These are phyloP conservation scores for Leccinum incarnatum DNA, from an alignment of 768 basidiomycete genomes.

Conservation along the genomic window DNA sequence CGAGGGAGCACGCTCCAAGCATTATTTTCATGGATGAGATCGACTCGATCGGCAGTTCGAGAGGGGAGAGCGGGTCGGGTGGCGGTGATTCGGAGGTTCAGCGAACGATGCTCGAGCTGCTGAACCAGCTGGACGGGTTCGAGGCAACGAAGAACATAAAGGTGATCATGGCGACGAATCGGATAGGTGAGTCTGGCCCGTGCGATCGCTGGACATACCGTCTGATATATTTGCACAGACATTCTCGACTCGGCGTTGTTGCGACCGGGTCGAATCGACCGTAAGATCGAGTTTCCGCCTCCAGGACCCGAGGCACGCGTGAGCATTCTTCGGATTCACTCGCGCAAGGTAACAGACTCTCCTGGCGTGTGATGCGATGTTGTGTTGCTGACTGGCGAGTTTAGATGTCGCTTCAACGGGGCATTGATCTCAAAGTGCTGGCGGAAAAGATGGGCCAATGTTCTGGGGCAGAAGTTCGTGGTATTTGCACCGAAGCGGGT, in stretches of 20 bases:
- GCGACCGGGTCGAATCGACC: conserved; percentile 90
- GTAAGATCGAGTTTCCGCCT: conserved; percentile 40
- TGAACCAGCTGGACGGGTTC: neutral
- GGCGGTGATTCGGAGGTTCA: conserved; percentile 82
- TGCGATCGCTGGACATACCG: neutral
- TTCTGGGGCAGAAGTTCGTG: conserved; percentile 95
- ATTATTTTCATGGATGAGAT: conserved; percentile 99
- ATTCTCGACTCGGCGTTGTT: conserved; percentile 93
- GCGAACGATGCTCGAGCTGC: neutral
- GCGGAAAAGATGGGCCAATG: conserved; percentile 99
- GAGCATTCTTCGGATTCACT: conserved; percentile 50
- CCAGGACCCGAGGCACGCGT: conserved; percentile 96
- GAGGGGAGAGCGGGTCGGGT: conserved; percentile 77
- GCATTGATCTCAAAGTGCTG: conserved; percentile 92
- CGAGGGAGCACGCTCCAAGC: conserved; percentile 92
- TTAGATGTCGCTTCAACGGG: conserved; percentile 96
- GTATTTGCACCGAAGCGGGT: conserved; percentile 97
- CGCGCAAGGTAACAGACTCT: conserved; percentile 59
- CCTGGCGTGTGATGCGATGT: neutral
- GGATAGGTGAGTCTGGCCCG: conserved; percentile 57
- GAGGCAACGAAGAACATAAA: neutral
- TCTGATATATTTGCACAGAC: conserved; percentile 45
- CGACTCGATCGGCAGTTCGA: conserved; percentile 91
- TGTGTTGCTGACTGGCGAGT: neutral
- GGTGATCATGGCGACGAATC: conserved; percentile 37